Base-by-base conservation (phyloP, 768 basidiomycete genomes). In the Krasilnikovozyma curviuscula region DNA sequence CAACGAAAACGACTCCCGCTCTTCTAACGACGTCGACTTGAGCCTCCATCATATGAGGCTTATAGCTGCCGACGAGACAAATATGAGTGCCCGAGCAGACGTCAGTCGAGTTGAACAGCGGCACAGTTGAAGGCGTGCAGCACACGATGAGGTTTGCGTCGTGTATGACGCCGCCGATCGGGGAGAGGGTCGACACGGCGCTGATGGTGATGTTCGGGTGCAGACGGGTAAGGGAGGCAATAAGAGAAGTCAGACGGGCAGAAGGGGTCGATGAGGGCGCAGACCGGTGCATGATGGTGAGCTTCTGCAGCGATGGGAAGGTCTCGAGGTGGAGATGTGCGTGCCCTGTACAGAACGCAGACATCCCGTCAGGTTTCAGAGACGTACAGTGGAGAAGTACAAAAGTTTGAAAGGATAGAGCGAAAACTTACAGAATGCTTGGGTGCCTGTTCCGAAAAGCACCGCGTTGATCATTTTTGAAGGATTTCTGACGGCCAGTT, bases 401-500 rank as follows among this genome's bases (percentile, higher is more conserved):
- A 23, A 58, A 31, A 13, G 49, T 24, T 21, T 47, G 51, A 24
- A 61, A 37, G 47, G 55, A 60, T 1, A 62, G 47, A 2, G 59
- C 59, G 0, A 62, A 61, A 13, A 61, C 63, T 61, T 43, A 0
- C 75, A 71, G 35, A 70, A 67, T 35, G 77, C 71, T 59, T 85
- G 82, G 42, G 72, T 72, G 0, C 83, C 81, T 0, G 81, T 75
- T 4, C 83, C 81, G 49, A 84, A 79, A 2, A 73, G 71, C 1
- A 82, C 71, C 37, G 83, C 47, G 21, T 50, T 62, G 41, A n/a
- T 47, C 9, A 50, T 48, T 5, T 35, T 24, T 24, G 12, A 3
- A 5, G 33, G n/a, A 16, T 42, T 10, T 24, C 31, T 35, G 3
- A 47, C n/a, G 1, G 48, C 6, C 45, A 43, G n/a, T 23, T 31